Evolutionary conservation across 192 early-diverging fungal genomes (phyloP), one percentile per base, ranked within the genome.

Genomic region (Coemansia reversa): DNA sequence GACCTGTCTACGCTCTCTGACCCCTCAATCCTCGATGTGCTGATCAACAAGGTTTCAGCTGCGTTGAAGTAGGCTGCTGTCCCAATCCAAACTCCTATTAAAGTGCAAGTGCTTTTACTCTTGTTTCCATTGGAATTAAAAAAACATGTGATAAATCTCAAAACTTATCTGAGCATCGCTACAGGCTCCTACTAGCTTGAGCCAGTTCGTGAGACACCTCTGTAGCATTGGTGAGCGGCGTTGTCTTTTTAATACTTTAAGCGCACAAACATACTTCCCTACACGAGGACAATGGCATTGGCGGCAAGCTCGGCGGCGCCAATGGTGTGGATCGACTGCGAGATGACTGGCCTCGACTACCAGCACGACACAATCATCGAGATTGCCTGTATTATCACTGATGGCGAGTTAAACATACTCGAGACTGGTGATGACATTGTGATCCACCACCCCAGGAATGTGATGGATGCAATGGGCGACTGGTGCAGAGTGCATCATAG

Each of bases 401-500:
- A 98, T 67, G 89, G 84, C 16, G 82, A 92, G n/a, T 79, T 97
- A 12, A 94, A 94, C 51, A 72, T 91, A 57, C 76, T 94, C 16
- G 94, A 86, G 24, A 85, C 90, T 75, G 91, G 89, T 4, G 86
- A 88, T 2, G 84, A 87, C 52, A 72, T 94, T 28, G 81, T 91
- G 35, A 90, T 94, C 66, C 85, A 86, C 62, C 91, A 93, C 60
- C 74, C 86, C 11, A 82, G 88, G 57, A 72, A 81, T 16, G 68
- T 94, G 14, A 85, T 98, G 86, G 88, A 95, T 45, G 69, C 67
- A 6, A 98, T 98, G 96, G 83, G 92, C 60, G 90, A 90, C 28
- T 98, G 96, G 95, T 93, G 94, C 76, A 86, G 69, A 28, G 66
- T 88, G 32, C 92, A 95, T 56, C 96, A 98, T 68, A 90, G 92